Percentiles rank a stretch among this genome's conserved stretches.
Conservation (phyloP, 768 basidiomycete genomes). For the Thelephora aurantiotincta region DNA sequence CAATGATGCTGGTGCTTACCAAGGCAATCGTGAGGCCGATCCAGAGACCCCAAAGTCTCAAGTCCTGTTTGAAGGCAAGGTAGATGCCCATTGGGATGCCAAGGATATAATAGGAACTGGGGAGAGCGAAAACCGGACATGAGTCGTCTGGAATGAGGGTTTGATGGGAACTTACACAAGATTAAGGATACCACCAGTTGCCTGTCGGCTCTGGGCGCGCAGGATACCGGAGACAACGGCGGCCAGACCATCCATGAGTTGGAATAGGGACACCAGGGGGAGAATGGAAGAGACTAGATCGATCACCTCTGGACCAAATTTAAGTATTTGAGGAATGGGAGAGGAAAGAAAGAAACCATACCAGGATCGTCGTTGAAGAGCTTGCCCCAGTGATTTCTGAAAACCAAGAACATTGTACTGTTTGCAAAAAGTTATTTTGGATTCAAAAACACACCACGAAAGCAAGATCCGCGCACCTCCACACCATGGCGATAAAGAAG, state of each 20-base stretch:
- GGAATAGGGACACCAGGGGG: slow-evolving; percentile 59
- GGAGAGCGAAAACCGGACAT: not conserved
- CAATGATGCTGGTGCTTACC: slow-evolving; percentile 38
- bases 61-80: slow-evolving; percentile 47
- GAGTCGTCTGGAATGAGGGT: slow-evolving; percentile 2
- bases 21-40: slow-evolving; percentile 63
- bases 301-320: slow-evolving; percentile 20
- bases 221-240: slow-evolving; percentile 66
- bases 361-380: slow-evolving; percentile 45
- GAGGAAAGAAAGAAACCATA: slow-evolving; percentile 8
- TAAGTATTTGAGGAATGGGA: not conserved
- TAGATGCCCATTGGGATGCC: slow-evolving; percentile 76
- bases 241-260: slow-evolving; percentile 71
- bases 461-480: slow-evolving; percentile 30
- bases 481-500: slow-evolving; percentile 45
- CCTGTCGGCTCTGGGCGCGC: slow-evolving; percentile 72
- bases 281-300: slow-evolving; percentile 37
- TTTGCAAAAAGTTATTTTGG: not conserved
- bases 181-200: slow-evolving; percentile 63
- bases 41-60: slow-evolving; percentile 71
- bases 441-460: not conserved
- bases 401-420: slow-evolving; percentile 29
- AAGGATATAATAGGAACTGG: not conserved
- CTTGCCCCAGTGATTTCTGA: slow-evolving; percentile 34
- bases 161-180: slow-evolving; percentile 32